Conservation (phyloP, 176 grass and related monocot species). For the Calamus simplicifolius region DNA sequence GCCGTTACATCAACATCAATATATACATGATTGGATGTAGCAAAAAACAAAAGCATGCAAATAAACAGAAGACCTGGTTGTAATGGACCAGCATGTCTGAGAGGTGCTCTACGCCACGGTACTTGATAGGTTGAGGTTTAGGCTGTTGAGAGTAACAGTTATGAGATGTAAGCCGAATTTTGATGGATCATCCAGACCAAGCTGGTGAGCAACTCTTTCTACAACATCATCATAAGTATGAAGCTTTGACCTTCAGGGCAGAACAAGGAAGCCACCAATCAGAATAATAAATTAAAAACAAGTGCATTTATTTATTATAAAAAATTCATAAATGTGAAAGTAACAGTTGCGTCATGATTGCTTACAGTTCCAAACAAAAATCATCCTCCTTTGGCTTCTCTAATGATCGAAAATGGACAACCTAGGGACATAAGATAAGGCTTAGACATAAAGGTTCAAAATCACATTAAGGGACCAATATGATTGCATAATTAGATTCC, state of each 20-base stretch:
- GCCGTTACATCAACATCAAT: no score
- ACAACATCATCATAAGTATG: slow-evolving; percentile 88
- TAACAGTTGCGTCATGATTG: slow-evolving; percentile 8
- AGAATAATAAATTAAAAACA: neutral
- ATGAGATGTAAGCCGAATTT: slow-evolving; percentile 88
- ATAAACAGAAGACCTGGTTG: slow-evolving; percentile 49
- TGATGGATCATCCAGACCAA: slow-evolving; percentile 69
- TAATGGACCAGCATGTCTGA: slow-evolving; percentile 93
- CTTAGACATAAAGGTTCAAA: neutral
- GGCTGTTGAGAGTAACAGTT: slow-evolving; percentile 97
- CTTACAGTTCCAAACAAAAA: slow-evolving; percentile 83
- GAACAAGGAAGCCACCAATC: neutral
- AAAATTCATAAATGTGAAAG: slow-evolving; percentile 11
- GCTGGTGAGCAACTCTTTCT: slow-evolving; percentile 58
- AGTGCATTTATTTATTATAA: slow-evolving; percentile 5
- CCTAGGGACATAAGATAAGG: slow-evolving; percentile 25
- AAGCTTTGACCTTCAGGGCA: slow-evolving; percentile 69
- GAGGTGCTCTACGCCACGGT: slow-evolving; percentile 69
- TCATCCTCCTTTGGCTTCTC: slow-evolving; percentile 92
- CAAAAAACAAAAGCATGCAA: neutral
- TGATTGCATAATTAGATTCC: no score
- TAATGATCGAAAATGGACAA: slow-evolving; percentile 70
- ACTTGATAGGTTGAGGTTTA: slow-evolving; percentile 86
- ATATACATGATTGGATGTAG: no score
- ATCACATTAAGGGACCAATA: neutral